Conservation (phyloP, 208 protist genomes). For the Trypanosoma theileri region DNA sequence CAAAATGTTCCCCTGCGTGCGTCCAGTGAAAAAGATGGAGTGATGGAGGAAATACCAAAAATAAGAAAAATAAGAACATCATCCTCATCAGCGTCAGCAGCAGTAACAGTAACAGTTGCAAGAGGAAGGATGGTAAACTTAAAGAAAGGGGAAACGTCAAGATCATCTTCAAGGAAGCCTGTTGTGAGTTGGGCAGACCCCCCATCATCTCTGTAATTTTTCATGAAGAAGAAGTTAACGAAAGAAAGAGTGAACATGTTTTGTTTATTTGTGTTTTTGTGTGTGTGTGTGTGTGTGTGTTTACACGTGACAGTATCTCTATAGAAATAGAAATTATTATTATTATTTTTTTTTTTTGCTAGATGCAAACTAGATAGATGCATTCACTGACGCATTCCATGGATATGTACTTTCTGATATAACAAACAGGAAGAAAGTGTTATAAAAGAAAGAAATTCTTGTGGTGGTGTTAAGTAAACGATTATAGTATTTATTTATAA, state of each 20-base stretch:
- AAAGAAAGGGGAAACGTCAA: not conserved
- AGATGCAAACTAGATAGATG: not conserved
- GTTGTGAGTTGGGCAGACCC: constrained; percentile 10
- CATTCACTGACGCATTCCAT: not conserved
- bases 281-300: no score
- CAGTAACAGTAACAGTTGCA: not conserved
- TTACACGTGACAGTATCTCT: not conserved
- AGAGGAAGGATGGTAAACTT: not conserved
- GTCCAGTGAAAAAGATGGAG: no score
- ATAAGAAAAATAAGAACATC: not conserved
- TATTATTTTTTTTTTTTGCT: no score
- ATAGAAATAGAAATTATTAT: not conserved
- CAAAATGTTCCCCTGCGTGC: no score
- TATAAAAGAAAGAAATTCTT: not conserved
- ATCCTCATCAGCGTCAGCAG: not conserved
- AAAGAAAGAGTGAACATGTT: not conserved
- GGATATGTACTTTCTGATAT: no score
- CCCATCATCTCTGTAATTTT: not conserved
- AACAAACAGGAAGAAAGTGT: not conserved
- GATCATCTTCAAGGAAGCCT: not conserved
- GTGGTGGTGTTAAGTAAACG: not conserved
- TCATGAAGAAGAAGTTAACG: not conserved
- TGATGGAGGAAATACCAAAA: not conserved
- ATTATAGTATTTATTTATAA: constrained; percentile 10
- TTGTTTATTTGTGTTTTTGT: no score